Evolutionary conservation across 129 eudicot genomes (phyloP), one percentile per base, ranked within the genome.

Genomic region (Pseudognaphalium luteoalbum): DNA sequence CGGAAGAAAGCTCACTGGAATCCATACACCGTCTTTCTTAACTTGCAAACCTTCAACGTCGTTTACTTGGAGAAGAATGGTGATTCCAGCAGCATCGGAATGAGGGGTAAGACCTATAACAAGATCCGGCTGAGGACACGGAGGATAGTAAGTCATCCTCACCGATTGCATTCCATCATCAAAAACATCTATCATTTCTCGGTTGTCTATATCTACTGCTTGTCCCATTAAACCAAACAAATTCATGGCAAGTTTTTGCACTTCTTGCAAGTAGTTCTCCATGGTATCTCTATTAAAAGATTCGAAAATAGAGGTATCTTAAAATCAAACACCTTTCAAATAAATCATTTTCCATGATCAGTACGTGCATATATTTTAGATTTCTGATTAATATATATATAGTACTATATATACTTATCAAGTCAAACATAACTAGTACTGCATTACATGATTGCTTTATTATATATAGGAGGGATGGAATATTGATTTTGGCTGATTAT

Each of bases 21-120:
- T 56, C 97, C 97, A 91, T 4, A 60, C 52, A 0, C 86, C 95
- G 35, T 91, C 88, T 71, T 81, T 88, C 73, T 81, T 81, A 62
- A 91, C 77, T 67, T 88, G 84, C 66, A 91, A 76, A 17, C 95
- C 95, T 35, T 85, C 83, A 0, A 87, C 84, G 9, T 79, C 86
- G 32, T 78, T 84, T 3, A 86, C 79, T 44, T 84, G 90, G 4
- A 86, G 80, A 67, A 90, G 86, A 35, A 88, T 65, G 59, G 96
- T 84, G 5, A 90, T 56, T 17, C 84, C 88, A 4, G 74, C 57
- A 2, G 89, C 91, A 61, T 90, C 96, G 0, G 93, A 86, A 62
- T 90, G 97, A 54, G 85, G 87, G 20, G 79, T 75, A 3, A 86
- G 78, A 16, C 97, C 97, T 6, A 81, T 70, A 28, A 88, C 97